A percentile compares a stretch with the other conserved stretches of the same genome.
phyloP scores from a whole-genome alignment of 352 stramenopile species.

The Phytophthora constricta region DNA sequence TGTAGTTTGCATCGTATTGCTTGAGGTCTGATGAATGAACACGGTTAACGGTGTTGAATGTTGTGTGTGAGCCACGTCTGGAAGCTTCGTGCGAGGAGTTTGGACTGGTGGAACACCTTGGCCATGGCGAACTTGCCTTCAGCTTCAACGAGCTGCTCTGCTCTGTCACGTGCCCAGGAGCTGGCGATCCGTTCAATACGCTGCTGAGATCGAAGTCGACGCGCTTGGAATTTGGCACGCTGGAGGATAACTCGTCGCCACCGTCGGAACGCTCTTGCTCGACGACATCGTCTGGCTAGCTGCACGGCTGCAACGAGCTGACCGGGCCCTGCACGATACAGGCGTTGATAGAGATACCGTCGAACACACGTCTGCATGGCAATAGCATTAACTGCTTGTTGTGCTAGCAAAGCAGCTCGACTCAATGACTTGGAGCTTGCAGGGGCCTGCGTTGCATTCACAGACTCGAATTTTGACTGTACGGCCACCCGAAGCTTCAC shows the following conservation, averaged over 20 bases:
- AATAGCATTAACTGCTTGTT: constrained; percentile 28
- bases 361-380: constrained; percentile 35
- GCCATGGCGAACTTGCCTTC: constrained; percentile 59
- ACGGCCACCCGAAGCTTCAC: constrained; percentile 27
- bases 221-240: constrained; percentile 19
- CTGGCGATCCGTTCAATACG: constrained; percentile 6
- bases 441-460: not conserved
- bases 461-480: not conserved
- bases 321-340: constrained; percentile 21
- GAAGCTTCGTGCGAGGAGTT: constrained; percentile 26
- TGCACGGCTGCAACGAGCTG: constrained; percentile 29
- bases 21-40: too few relatives aligned
- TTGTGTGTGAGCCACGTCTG: constrained; percentile 28
- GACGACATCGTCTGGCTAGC: constrained; percentile 23
- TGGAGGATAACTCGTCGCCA: constrained; percentile 25
- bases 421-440: constrained; percentile 15
- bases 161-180: constrained; percentile 13
- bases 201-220: constrained; percentile 19
- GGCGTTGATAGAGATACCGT: constrained; percentile 27
- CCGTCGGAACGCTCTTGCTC: constrained; percentile 16
- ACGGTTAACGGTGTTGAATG: not conserved
- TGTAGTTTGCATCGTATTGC: too few relatives aligned
- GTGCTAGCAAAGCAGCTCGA: constrained; percentile 19
- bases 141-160: constrained; percentile 24
- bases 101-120: constrained; percentile 50